Evolutionary conservation across 169 alveolate species (phyloP), one percentile per base, ranked within the genome.

Genomic region (Cytauxzoon felis): DNA sequence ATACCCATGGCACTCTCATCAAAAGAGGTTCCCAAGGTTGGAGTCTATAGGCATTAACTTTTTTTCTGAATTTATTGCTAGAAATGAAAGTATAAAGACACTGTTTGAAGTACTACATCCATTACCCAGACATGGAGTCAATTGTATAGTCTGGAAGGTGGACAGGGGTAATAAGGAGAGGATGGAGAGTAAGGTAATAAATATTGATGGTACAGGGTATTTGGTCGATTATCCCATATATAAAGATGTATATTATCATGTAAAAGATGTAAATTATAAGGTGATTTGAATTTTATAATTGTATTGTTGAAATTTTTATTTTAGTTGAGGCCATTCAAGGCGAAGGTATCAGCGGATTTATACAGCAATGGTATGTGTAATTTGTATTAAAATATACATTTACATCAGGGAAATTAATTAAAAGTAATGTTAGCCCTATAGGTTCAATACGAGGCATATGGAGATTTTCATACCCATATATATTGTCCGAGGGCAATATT

Each of bases 1-100:
- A 30, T 80, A 85, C 57, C 91, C 91, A 3, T 85, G 89, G 89
- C 91, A 85, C 49, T 76, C 91, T 1, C 91, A 85, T 30, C 91
- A 85, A 42, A 85, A 85, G 41, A 71, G 91, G 43, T 85, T 78
- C 62, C 67, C 78, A 5, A 45, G 49, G 38, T 54, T 50, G 32
- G 89, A 75, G 27, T 57, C 66, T 18, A 58, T 85, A 18, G 59
- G 71, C 18, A 24, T 85, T n/a, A 51, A 63, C 50, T 47, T 85
- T 6, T 85, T 85, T 49, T 66, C 91, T 11, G 89, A 85, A 48
- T 85, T 75, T 56, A 59, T 70, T 30, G 40, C 50, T 43, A 65
- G 82, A 38, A 51, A 63, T 18, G 73, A 67, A 0, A 32, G 57
- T 30, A 50, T 58, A 30, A 54, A 51, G 27, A 85, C 87, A 34